phyloP scores from a whole-genome alignment of 192 early-diverging fungal species.

The Rhizophagus sp. region DNA sequence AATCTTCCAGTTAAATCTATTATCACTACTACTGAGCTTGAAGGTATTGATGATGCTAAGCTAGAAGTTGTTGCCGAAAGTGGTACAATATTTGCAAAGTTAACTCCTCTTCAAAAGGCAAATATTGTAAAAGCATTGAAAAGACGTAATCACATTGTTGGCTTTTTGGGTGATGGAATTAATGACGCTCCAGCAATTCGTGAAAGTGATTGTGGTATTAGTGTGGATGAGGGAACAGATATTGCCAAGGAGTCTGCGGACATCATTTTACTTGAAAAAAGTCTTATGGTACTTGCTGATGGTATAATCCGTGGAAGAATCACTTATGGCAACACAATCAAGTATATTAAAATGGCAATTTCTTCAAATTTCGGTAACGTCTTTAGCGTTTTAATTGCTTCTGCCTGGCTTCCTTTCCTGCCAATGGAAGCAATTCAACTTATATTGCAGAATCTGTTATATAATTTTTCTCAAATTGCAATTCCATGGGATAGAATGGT shows the following conservation, averaged over 20 bases:
- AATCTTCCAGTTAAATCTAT: constrained; percentile 43
- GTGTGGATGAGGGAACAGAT: constrained; percentile 52
- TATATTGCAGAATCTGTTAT: constrained; percentile 49
- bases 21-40: constrained; percentile 42
- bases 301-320: constrained; percentile 46
- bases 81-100: constrained; percentile 55
- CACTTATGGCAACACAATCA: constrained; percentile 57
- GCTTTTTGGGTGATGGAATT: constrained; percentile 58
- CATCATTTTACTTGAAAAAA: constrained; percentile 54
- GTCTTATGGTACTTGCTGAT: constrained; percentile 40
- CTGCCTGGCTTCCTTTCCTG: constrained; percentile 53
- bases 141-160: constrained; percentile 39
- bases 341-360: constrained; percentile 55
- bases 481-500: constrained; percentile 52
- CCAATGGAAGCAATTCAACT: constrained; percentile 52
- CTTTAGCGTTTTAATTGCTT: constrained; percentile 51
- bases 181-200: constrained; percentile 55
- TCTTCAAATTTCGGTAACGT: constrained; percentile 60
- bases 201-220: constrained; percentile 53
- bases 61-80: constrained; percentile 35
- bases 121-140: constrained; percentile 46
- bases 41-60: constrained; percentile 36
- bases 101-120: constrained; percentile 51
- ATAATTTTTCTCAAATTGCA: constrained; percentile 51
- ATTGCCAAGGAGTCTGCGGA: constrained; percentile 58